Evolutionary conservation across 345 rosid species (phyloP), one percentile per base, ranked within the genome.

Genomic region (Lepidium didymum): DNA sequence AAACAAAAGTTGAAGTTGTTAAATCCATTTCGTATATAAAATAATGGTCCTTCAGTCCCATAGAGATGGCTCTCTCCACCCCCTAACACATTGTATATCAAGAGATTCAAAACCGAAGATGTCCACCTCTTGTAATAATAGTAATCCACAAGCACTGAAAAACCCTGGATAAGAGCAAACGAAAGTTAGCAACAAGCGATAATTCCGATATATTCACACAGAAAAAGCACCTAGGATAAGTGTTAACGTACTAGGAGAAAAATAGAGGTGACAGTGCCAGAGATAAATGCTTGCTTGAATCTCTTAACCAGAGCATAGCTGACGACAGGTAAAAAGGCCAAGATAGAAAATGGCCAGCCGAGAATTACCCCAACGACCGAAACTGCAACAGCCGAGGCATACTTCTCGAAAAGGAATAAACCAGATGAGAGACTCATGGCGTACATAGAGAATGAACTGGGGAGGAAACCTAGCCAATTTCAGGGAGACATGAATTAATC

Each of bases 51-150:
- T 78, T 94, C 99, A 68, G 81, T 83, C 68, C 99, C 99, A 78
- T 91, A 94, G 63, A 94, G 81, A 75, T 91, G 96, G 81, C 99
- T 94, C 79, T 94, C 97, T 61, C 99, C 99, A 77, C 97, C 99
- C 52, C 97, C 96, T 31, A 81, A 33, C 76, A 94, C 96, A 82
- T 94, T 94, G 80, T 94, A 94, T n/a, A 83, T 31, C 83, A 91
- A 70, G 76, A 94, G 92, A 78, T 94, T 91, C 61, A 89, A 56
- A 77, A 91, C 80, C 36, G 99, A 94, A 10, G 97, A 94, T 55
- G 93, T 88, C 99, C 96, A 87, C 56, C 82, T 79, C 67, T 81
- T 68, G 64, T 94, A 94, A 67, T 85, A 91, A 62, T 73, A 80
- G 76, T 70, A 76, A 68, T 94, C 99, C 41, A 85, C 89, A 29